A percentile compares a stretch with the other conserved stretches of the same genome.
These are phyloP conservation scores for Salvia hispanica DNA, from an alignment of 257 asterid species.

Conservation along the genomic window DNA sequence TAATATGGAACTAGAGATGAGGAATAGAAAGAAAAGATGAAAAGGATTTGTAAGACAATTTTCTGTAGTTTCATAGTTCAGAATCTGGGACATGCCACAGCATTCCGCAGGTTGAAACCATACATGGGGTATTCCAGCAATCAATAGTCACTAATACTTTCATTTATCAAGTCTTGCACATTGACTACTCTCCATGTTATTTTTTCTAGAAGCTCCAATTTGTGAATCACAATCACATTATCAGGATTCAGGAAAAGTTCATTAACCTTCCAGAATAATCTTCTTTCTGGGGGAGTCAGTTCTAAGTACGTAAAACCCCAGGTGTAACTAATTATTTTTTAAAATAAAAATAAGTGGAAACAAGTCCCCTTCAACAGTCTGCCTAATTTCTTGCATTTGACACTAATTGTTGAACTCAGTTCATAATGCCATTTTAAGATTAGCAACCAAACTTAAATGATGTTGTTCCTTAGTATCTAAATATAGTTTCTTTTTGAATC, in stretches of 20 bases:
- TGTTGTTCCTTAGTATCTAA: slow-evolving; percentile 2
- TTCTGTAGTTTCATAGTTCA: slow-evolving; percentile 10
- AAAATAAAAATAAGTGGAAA: not conserved
- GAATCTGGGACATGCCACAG: not conserved
- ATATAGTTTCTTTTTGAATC: not conserved
- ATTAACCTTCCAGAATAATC: slow-evolving; percentile 7
- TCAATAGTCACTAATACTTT: not conserved
- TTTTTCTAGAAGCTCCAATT: slow-evolving; percentile 18
- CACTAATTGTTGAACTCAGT: not conserved
- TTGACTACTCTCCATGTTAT: not conserved
- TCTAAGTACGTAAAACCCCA: not conserved
- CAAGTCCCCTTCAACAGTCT: not conserved
- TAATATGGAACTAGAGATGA: not conserved
- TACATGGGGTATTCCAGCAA: not conserved
- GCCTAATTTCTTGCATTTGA: too few species aligned
- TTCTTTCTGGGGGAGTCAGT: not conserved
- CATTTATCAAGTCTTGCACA: slow-evolving; percentile 4
- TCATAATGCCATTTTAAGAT: slow-evolving; percentile 8
- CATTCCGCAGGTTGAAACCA: slow-evolving; percentile 9
- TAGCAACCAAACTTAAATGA: slow-evolving; percentile 1
- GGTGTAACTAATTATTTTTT: not conserved
- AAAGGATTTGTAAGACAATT: not conserved
- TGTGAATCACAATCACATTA: not conserved
- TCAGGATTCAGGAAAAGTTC: slow-evolving; percentile 11
- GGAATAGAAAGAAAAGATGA: not conserved